Conservation (phyloP, 2,329 filamentous ascomycete genomes). For the Cladosporium cucumerinum region DNA sequence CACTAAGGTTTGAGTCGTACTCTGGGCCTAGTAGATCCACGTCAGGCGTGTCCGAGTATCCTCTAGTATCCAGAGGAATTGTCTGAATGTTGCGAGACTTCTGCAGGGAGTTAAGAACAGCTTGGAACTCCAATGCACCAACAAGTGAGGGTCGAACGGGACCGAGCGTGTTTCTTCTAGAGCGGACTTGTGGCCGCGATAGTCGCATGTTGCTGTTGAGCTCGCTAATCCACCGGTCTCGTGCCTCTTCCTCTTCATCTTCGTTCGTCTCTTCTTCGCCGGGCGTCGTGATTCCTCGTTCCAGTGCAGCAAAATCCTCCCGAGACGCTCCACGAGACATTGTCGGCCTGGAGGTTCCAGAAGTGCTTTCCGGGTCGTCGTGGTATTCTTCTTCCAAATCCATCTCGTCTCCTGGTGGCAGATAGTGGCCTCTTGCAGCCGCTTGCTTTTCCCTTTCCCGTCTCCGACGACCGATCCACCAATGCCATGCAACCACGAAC, state of each 20-base stretch:
- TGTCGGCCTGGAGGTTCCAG: constrained; percentile 38
- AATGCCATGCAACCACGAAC: constrained; percentile 89
- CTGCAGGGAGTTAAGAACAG: constrained; percentile 81
- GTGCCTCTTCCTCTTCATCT: constrained; percentile 62
- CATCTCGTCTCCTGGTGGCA: constrained; percentile 58
- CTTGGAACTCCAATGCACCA: constrained; percentile 88
- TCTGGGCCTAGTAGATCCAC: constrained; percentile 47
- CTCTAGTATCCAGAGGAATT: constrained; percentile 64
- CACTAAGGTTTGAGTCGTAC: constrained; percentile 47
- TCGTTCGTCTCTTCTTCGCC: constrained; percentile 55
- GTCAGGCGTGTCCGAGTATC: constrained; percentile 65
- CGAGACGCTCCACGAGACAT: constrained; percentile 47
- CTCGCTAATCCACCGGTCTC: constrained; percentile 67
- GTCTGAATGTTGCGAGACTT: constrained; percentile 74
- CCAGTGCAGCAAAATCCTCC: constrained; percentile 63
- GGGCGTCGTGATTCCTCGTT: constrained; percentile 47
- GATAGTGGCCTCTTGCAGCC: constrained; percentile 70
- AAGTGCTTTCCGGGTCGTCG: constrained; percentile 51
- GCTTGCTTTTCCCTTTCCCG: constrained; percentile 63
- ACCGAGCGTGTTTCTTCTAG: constrained; percentile 70
- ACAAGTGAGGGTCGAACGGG: constrained; percentile 91
- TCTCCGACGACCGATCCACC: constrained; percentile 67
- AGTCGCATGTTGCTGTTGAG: constrained; percentile 92
- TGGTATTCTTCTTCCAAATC: constrained; percentile 53
- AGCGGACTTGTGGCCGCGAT: constrained; percentile 61